A percentile compares a stretch with the other conserved stretches of the same genome.
These are phyloP conservation scores for Tricholoma sp. DNA, from an alignment of 768 basidiomycete species.

Conservation along the genomic window DNA sequence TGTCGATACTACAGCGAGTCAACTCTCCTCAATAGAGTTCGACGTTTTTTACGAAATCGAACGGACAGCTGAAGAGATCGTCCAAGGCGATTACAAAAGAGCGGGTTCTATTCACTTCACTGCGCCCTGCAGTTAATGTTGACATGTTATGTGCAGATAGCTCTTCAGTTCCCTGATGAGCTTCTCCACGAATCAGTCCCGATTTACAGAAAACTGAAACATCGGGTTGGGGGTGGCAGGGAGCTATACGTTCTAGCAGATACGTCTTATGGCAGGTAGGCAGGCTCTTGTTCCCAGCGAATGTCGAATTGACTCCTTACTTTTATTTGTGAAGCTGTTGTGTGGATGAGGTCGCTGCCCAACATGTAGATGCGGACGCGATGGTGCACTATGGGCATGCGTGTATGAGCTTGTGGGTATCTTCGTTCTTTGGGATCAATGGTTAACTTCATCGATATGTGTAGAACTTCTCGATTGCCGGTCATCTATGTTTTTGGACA, in stretches of 20 bases:
- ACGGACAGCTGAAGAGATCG: constrained; percentile 57
- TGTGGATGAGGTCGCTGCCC: constrained; percentile 92
- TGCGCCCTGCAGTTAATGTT: not conserved
- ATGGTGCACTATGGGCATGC: constrained; percentile 96
- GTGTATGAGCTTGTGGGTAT: constrained; percentile 83
- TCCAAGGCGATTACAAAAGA: constrained; percentile 60
- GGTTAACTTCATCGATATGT: constrained; percentile 1
- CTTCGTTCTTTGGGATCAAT: not conserved
- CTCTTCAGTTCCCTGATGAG: constrained; percentile 95
- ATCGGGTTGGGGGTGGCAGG: constrained; percentile 15
- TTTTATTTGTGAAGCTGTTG: constrained; percentile 63
- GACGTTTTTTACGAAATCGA: constrained; percentile 73
- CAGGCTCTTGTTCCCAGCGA: constrained; percentile 27
- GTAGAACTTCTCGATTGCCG: constrained; percentile 80
- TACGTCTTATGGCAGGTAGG: constrained; percentile 95
- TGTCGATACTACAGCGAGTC: constrained; percentile 29
- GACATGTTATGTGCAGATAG: constrained; percentile 45
- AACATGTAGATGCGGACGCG: constrained; percentile 88
- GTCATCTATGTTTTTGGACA: constrained; percentile 90
- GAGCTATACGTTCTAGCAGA: constrained; percentile 63
- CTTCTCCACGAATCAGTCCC: constrained; percentile 82
- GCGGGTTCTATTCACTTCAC: constrained; percentile 34
- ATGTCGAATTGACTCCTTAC: constrained; percentile 8
- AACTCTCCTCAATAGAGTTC: constrained; percentile 35
- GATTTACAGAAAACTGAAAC: constrained; percentile 67